These are phyloP conservation scores for Lactarius pseudohatsudake DNA, from an alignment of 768 basidiomycete species.

Conservation along the genomic window DNA sequence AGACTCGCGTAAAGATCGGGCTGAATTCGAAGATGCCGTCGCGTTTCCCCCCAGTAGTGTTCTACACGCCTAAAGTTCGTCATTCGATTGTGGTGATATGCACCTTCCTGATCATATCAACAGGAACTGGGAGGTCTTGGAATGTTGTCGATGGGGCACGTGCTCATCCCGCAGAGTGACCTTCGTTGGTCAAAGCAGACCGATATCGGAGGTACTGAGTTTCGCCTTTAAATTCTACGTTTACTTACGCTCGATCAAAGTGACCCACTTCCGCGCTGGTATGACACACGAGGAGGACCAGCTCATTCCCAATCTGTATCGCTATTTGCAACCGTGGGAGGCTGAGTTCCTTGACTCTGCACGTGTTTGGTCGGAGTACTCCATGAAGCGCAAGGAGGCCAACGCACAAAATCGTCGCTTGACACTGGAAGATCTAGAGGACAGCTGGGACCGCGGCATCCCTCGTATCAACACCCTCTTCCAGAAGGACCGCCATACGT, in stretches of 20 bases:
- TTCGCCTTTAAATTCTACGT: background rate
- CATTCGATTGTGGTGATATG: slow-evolving; percentile 14
- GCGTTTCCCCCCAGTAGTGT: slow-evolving; percentile 94
- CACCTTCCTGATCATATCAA: slow-evolving; percentile 15
- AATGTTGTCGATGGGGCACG: slow-evolving; percentile 99
- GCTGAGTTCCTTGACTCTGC: slow-evolving; percentile 97
- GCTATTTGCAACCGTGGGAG: slow-evolving; percentile 97
- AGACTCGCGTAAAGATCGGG: slow-evolving; percentile 99
- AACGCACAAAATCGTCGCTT: slow-evolving; percentile 96
- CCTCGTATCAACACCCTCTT: slow-evolving; percentile 98
- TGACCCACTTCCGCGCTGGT: slow-evolving; percentile 98
- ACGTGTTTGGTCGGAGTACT: slow-evolving; percentile 99
- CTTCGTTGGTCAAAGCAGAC: slow-evolving; percentile 98
- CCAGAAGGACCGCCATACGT: slow-evolving; percentile 97
- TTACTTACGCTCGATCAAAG: slow-evolving; percentile 41
- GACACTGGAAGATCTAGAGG: slow-evolving; percentile 96
- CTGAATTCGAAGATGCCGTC: slow-evolving; percentile 99
- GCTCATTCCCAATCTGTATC: slow-evolving; percentile 95
- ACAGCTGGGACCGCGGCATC: slow-evolving; percentile 98
- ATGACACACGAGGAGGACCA: slow-evolving; percentile 97
- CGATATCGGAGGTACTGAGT: slow-evolving; percentile 73
- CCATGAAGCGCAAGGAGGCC: slow-evolving; percentile 99
- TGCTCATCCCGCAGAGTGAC: slow-evolving; percentile 97
- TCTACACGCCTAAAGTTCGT: slow-evolving; percentile 87
- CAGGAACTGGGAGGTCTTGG: slow-evolving; percentile 95